Evolutionary conservation across 345 rosid species (phyloP).

Genomic region (Turritis glabra): DNA sequence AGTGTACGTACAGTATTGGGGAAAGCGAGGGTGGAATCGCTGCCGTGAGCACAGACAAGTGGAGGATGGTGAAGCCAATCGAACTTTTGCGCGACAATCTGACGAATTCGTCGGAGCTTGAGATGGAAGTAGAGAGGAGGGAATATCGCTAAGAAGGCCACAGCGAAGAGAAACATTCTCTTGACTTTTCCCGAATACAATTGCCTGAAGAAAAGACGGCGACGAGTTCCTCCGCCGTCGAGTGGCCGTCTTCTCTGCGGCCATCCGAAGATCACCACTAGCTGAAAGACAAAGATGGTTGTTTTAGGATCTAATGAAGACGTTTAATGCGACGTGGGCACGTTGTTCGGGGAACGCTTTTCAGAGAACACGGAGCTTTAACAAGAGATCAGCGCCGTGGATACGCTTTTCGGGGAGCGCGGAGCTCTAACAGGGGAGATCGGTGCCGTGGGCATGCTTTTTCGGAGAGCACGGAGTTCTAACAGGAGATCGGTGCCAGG

Average conservation of each 20-base stretch:
- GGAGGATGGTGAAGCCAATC: slow-evolving; percentile 87
- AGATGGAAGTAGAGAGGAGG: slow-evolving; percentile 91
- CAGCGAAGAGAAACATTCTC: slow-evolving; percentile 53
- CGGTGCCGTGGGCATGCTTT: too few species aligned
- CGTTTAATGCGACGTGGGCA: slow-evolving; percentile 1
- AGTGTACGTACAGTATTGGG: slow-evolving; percentile 69
- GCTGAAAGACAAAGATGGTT: background rate
- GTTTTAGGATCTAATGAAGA: background rate
- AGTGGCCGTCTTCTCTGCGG: slow-evolving; percentile 36
- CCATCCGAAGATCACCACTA: slow-evolving; percentile 38
- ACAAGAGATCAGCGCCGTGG: too few species aligned
- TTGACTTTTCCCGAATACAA: slow-evolving; percentile 42
- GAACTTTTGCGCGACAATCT: slow-evolving; percentile 54
- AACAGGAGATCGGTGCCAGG: too few species aligned
- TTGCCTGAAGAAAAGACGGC: slow-evolving; percentile 33
- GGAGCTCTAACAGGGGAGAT: too few species aligned
- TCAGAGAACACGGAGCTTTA: too few species aligned
- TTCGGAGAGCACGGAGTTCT: too few species aligned
- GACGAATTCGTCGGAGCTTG: slow-evolving; percentile 71
- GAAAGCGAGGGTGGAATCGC: slow-evolving; percentile 77
- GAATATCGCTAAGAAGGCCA: slow-evolving; percentile 61
- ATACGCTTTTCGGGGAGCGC: too few species aligned
- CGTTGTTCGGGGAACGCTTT: too few species aligned
- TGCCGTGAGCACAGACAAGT: slow-evolving; percentile 98
- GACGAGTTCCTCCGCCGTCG: slow-evolving; percentile 38